A percentile compares a stretch with the other conserved stretches of the same genome.
phyloP scores from a whole-genome alignment of 2,329 filamentous ascomycete genomes.

The Arthrinium phaeospermum region DNA sequence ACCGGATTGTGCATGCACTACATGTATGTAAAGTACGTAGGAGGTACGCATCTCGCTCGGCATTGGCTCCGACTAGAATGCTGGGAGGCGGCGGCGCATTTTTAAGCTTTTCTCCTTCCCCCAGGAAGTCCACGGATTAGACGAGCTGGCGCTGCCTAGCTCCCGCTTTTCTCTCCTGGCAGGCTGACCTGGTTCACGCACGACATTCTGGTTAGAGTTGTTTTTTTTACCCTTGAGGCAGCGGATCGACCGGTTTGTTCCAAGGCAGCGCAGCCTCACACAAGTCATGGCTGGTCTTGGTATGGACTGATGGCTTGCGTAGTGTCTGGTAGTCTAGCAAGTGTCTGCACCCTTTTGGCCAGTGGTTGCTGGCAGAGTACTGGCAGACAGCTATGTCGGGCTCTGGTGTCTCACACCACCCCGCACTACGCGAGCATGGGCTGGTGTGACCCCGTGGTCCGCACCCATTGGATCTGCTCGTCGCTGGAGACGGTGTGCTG shows the following conservation, averaged over 20 bases:
- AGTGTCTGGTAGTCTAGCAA: too few relatives aligned
- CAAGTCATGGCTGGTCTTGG: not conserved
- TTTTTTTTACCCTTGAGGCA: not conserved
- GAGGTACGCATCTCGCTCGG: not conserved
- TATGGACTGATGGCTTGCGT: not conserved
- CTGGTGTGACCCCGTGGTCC: conserved; percentile 12
- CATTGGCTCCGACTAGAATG: not conserved
- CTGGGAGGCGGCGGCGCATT: not conserved
- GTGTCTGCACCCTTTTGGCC: too few relatives aligned
- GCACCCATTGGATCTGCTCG: not conserved
- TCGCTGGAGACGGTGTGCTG: not conserved
- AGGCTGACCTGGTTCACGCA: not conserved
- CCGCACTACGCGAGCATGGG: not conserved
- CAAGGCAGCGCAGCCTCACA: not conserved
- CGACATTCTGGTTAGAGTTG: not conserved
- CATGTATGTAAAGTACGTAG: not conserved
- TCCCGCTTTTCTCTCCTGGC: not conserved
- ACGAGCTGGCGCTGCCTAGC: not conserved
- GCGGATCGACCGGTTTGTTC: not conserved
- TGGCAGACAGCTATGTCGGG: not conserved
- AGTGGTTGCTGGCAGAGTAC: too few relatives aligned
- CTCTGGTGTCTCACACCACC: not conserved
- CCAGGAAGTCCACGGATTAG: not conserved
- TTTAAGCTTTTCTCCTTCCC: not conserved
- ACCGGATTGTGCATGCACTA: not conserved